A percentile compares a stretch with the other conserved stretches of the same genome.
phyloP scores from a whole-genome alignment of 495 filamentous ascomycete genomes.

The Rostrohypoxylon terebratum region DNA sequence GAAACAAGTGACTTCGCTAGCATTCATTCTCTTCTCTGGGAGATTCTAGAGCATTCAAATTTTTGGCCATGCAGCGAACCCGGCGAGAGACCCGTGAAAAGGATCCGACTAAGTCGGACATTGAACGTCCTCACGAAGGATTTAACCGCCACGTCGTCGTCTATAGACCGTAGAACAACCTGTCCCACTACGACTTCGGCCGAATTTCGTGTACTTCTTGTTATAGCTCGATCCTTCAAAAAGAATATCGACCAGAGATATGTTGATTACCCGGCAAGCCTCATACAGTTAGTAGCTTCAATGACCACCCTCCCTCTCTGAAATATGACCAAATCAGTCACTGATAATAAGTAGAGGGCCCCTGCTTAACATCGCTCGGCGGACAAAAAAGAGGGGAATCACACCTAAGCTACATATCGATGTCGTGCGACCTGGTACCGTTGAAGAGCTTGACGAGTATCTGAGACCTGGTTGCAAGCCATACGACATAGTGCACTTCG shows the following conservation, averaged over 20 bases:
- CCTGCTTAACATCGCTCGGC: conserved; percentile 10
- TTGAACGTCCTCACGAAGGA: neutral
- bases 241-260: conserved; percentile 4
- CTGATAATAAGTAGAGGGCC: neutral
- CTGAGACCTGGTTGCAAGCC: conserved; percentile 1
- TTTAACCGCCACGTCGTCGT: neutral
- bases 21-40: conserved; percentile 9
- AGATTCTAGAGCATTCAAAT: conserved; percentile 2
- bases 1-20: conserved; percentile 2
- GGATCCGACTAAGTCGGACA: conserved; percentile 11
- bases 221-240: conserved; percentile 15
- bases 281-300: conserved; percentile 11
- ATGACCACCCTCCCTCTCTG: neutral
- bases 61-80: conserved; percentile 8
- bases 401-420: conserved; percentile 17
- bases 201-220: conserved; percentile 8
- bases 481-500: conserved; percentile 11
- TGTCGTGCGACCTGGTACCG: conserved; percentile 8
- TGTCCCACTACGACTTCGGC: neutral
- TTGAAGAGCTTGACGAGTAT: conserved; percentile 14
- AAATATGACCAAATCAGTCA: neutral
- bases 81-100: neutral
- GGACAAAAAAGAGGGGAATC: neutral
- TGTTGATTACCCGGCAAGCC: conserved; percentile 11
- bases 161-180: neutral